phyloP scores from a whole-genome alignment of 2,329 filamentous ascomycete genomes.

The Trichoderma harzianum region DNA sequence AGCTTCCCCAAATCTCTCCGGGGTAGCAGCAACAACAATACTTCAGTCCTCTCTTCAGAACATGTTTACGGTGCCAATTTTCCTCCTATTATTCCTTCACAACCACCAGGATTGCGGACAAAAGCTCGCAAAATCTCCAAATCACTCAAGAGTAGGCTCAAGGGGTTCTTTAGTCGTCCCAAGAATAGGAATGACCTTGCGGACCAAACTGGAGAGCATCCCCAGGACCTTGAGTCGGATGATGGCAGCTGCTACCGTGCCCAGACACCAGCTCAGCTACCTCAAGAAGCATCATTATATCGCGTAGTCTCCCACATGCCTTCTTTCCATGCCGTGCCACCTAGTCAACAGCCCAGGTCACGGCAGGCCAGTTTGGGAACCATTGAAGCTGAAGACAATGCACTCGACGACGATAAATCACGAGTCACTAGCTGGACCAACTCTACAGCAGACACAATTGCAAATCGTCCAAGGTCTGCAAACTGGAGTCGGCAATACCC shows the following conservation, averaged over 20 bases:
- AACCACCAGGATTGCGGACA: conserved; percentile 38
- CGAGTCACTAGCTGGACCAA: conserved; percentile 71
- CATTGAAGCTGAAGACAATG: conserved; percentile 38
- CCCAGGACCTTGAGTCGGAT: conserved; percentile 23
- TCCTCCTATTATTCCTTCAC: conserved; percentile 19
- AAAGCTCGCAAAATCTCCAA: conserved; percentile 61
- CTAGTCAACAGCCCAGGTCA: conserved; percentile 47
- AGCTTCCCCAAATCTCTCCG: conserved; percentile 50
- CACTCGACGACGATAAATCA: conserved; percentile 52
- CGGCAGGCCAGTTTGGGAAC: conserved; percentile 55
- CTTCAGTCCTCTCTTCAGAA: conserved; percentile 32
- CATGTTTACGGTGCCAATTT: conserved; percentile 27
- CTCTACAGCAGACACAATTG: conserved; percentile 56
- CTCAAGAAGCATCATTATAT: conserved; percentile 45
- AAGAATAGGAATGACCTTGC: conserved; percentile 23
- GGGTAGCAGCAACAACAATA: conserved; percentile 41
- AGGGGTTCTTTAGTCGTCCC: conserved; percentile 35
- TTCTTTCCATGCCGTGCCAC: conserved; percentile 47
- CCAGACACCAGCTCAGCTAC: conserved; percentile 25
- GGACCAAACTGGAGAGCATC: conserved; percentile 8
- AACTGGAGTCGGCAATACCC: conserved; percentile 55
- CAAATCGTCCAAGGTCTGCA: conserved; percentile 37
- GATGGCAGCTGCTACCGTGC: conserved; percentile 33
- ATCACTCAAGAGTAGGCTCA: conserved; percentile 59
- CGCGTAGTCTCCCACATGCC: conserved; percentile 48